Evolutionary conservation across 192 early-diverging fungal genomes (phyloP).

Genomic region (Phlyctochytrium planicorne): DNA sequence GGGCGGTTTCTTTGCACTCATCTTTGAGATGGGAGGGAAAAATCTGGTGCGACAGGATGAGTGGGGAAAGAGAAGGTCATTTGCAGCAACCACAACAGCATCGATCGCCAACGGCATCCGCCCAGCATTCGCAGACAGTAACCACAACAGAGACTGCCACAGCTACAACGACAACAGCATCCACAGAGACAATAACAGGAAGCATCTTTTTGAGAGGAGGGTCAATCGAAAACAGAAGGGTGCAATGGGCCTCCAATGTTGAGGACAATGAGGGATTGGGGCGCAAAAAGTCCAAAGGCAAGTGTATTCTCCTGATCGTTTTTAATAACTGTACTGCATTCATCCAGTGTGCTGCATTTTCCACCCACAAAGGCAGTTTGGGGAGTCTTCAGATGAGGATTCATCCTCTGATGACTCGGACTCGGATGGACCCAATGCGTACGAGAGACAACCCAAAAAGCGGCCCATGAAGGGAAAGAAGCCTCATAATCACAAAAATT

Average conservation of each 20-base stretch:
- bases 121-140: too few relatives aligned
- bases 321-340: neutral
- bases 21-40: too few relatives aligned
- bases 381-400: slow-evolving; percentile 38
- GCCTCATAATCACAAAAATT: slow-evolving; percentile 20
- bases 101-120: too few relatives aligned
- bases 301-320: slow-evolving; percentile 23
- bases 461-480: slow-evolving; percentile 16
- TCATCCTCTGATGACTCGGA: slow-evolving; percentile 16
- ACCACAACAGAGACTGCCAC: slow-evolving; percentile 8
- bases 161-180: neutral
- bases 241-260: slow-evolving; percentile 67
- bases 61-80: too few relatives aligned
- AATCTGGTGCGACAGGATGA: too few relatives aligned
- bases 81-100: too few relatives aligned
- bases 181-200: slow-evolving; percentile 20
- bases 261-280: slow-evolving; percentile 70
- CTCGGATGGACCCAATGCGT: slow-evolving; percentile 47
- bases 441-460: slow-evolving; percentile 49
- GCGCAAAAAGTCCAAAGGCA: slow-evolving; percentile 71
- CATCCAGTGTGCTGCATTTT: slow-evolving; percentile 71
- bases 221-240: slow-evolving; percentile 30
- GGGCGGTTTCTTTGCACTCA: too few relatives aligned
- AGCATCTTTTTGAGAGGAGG: slow-evolving; percentile 55
- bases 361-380: slow-evolving; percentile 49